Evolutionary conservation across 2,329 filamentous ascomycete species (phyloP).

Genomic region (Botrytis sinoallii): DNA sequence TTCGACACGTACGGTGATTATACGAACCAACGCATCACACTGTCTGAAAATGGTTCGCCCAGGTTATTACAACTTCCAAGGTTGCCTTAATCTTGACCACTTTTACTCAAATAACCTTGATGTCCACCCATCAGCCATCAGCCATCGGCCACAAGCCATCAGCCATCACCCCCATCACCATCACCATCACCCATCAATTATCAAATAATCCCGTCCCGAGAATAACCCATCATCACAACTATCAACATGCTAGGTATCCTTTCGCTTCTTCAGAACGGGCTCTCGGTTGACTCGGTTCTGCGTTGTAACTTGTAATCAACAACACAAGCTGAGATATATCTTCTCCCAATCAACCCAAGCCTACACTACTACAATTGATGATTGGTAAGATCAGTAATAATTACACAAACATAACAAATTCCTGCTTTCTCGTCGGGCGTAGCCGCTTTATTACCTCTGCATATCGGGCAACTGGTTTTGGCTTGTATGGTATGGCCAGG

Average conservation of each 20-base stretch:
- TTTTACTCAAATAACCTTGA: constrained; percentile 15
- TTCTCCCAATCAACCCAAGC: not conserved
- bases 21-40: constrained; percentile 18
- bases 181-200: not conserved
- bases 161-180: not conserved
- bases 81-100: constrained; percentile 11
- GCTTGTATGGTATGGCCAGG: not conserved
- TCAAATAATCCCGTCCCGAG: not conserved
- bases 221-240: not conserved
- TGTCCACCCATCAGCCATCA: not conserved
- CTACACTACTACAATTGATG: not conserved
- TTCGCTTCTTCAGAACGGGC: constrained; percentile 12
- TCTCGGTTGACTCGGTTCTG: not conserved
- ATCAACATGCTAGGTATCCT: not conserved
- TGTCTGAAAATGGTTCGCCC: constrained; percentile 21
- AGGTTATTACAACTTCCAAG: constrained; percentile 1
- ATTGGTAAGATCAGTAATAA: constrained; percentile 7
- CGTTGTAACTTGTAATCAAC: constrained; percentile 15
- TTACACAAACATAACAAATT: not conserved
- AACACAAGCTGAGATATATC: not conserved
- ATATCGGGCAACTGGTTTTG: constrained; percentile 15
- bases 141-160: not conserved
- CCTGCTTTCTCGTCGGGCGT: constrained; percentile 14
- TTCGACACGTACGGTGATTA: constrained; percentile 15
- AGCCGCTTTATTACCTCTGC: not conserved